Conservation (phyloP, 75 land plant genomes). For the Gnetum montanum region DNA sequence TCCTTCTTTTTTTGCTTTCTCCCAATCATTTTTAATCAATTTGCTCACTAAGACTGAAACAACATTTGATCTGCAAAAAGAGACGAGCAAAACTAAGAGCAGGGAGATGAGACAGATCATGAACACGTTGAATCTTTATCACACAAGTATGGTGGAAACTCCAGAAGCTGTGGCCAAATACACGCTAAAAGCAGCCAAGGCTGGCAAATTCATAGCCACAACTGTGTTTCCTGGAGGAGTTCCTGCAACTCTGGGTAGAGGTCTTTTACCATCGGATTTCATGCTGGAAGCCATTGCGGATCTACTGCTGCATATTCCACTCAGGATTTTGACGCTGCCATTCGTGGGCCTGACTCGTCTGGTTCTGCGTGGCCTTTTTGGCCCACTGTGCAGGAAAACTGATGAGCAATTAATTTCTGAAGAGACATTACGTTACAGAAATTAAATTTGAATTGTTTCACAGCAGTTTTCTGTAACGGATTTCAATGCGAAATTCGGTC, state of each 20-base stretch:
- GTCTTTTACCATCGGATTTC: constrained; percentile 16
- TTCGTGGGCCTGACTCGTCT: no score
- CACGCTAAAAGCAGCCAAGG: constrained; percentile 10
- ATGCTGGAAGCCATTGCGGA: no score
- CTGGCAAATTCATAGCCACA: constrained; percentile 7
- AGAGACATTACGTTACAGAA: no score
- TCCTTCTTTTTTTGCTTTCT: background rate
- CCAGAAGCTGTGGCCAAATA: constrained; percentile 11
- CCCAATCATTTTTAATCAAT: background rate
- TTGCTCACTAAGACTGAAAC: background rate
- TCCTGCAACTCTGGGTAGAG: constrained; percentile 1
- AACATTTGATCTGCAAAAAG: background rate
- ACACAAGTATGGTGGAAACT: background rate
- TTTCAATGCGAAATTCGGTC: no score
- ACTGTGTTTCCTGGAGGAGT: background rate
- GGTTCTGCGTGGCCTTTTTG: no score
- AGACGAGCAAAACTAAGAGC: background rate
- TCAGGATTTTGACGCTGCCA: no score
- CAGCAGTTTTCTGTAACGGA: no score
- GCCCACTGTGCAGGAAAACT: no score
- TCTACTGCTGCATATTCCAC: no score
- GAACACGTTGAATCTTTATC: background rate
- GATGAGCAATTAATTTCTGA: no score
- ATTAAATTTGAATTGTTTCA: no score
- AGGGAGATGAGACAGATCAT: background rate